phyloP scores from a whole-genome alignment of 2,329 filamentous ascomycete species.

The Scytalidium lignicola region DNA sequence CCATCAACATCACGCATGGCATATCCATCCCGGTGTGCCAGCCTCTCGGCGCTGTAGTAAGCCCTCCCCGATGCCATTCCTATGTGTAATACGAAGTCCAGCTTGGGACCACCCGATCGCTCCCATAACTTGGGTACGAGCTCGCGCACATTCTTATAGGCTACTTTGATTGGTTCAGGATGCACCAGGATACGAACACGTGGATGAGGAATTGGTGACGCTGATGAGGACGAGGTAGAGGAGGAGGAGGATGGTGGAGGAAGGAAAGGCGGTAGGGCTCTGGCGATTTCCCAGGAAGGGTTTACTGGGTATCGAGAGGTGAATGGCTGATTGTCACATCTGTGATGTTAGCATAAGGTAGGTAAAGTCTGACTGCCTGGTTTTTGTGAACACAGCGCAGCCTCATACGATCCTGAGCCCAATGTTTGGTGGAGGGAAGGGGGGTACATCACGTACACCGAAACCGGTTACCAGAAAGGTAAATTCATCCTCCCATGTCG shows the following conservation, averaged over 20 bases:
- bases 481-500: slow-evolving; percentile 39
- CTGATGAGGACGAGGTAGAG: slow-evolving; percentile 23
- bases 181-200: slow-evolving; percentile 60
- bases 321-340: slow-evolving; percentile 56
- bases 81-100: slow-evolving; percentile 70
- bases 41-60: slow-evolving; percentile 67
- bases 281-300: slow-evolving; percentile 75
- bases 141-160: slow-evolving; percentile 60
- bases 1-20: slow-evolving; percentile 65
- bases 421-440: neutral
- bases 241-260: slow-evolving; percentile 35
- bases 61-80: slow-evolving; percentile 65
- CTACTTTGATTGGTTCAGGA: slow-evolving; percentile 63
- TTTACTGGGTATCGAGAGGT: slow-evolving; percentile 66
- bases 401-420: too few species aligned
- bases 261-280: slow-evolving; percentile 59
- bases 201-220: slow-evolving; percentile 25
- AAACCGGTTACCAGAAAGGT: slow-evolving; percentile 59
- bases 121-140: slow-evolving; percentile 55
- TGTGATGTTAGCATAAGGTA: neutral
- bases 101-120: slow-evolving; percentile 26
- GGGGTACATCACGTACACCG: slow-evolving; percentile 38
- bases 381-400: too few species aligned
- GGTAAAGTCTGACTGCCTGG: too few species aligned
- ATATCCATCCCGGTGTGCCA: slow-evolving; percentile 70